Evolutionary conservation across 2,329 filamentous ascomycete genomes (phyloP), one percentile per base, ranked within the genome.

Genomic region (Arthrocladium fulminans): DNA sequence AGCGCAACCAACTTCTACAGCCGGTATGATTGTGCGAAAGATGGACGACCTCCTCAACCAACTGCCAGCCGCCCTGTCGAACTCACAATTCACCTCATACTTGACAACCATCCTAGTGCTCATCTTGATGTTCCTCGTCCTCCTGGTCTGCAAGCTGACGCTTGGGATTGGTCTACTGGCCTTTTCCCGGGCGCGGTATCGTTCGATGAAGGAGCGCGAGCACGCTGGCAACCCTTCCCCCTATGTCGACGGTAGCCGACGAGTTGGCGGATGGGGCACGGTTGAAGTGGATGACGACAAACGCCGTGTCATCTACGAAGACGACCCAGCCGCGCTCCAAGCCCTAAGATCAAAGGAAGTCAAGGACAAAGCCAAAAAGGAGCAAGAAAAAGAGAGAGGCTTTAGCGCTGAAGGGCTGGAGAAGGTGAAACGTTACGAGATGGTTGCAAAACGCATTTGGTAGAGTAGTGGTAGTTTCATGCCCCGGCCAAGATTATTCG

Each of bases 391-490:
- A 64, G 77, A 74, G 63, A 81, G 71, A 64, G 78, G 68, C 63
- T 80, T 59, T 49, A 57, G 61, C 52, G 64, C 66, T 48, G 75
- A 78, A 50, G 80, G 78, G 63, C 79, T 80, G 66, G 84, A 75
- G 60, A 80, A 70, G 63, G 87, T 81, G 54, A 80, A 75, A 58
- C 76, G 92, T 59, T 98, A 96, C 69, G 88, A 88, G 63, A 96
- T 97, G 92, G 83, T 88, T 59, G 87, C 88, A 0, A 97, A 96
- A 75, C 77, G 92, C 63, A 98, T 98, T 59, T 98, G 92, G 92
- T 97, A 65, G 50, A 12, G 12, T 44, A 23, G 10, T 41, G 6
- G 19, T 41, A 9, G 13, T 15, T 22, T 7, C 17, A 9, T 42
- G 6, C 5, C 9, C 7, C 6, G 19, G 9, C 17, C 9, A 17